Base-by-base conservation (phyloP, 768 basidiomycete genomes). In the Leucocoprinus birnbaumii region DNA sequence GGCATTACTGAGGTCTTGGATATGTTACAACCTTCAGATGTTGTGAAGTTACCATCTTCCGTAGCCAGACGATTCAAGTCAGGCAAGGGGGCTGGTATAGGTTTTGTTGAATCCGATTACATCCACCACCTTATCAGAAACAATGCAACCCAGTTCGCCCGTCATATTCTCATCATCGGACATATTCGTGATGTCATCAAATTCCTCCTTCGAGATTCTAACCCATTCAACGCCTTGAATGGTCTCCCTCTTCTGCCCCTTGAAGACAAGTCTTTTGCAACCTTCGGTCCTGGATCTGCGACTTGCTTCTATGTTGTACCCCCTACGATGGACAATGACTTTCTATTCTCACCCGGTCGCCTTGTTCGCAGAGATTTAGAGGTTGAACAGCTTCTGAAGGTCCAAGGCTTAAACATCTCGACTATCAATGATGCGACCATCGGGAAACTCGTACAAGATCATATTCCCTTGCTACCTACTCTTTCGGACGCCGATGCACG, bases 231-330 rank as follows among this genome's bases (percentile, higher is more conserved):
- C 3, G 53, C 61, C 43, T 51, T 73, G 11, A 21, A 60, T 31
- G 73, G 64, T 0, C 63, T 77, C 42, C 61, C 63, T 1, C 63
- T 79, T 2, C 53, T 79, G 1, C 74, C 73, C 4, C 63, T 78
- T n/a, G 65, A 69, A 18, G 59, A 74, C 54, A 68, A 63, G 5
- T 64, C 55, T 0, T 70, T 70, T 43, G 68, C 63, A 1, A 57
- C 55, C 2, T 63, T 77, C 8, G 54, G 65, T 38, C 24, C 52
- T 27, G 51, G 57, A 13, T 46, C 51, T 0, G 48, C 21, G 3
- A 19, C 51, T 3, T 66, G 69, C 48, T 74, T 66, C 43, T 54
- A 66, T 2, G 72, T 68, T 65, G 62, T 35, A 31, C 61, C 66
- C 3, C 57, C 61, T 6, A 25, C 52, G 26, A 18, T 27, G 11